Base-by-base conservation (phyloP, 2,329 filamentous ascomycete genomes). In the Apiospora sp. region DNA sequence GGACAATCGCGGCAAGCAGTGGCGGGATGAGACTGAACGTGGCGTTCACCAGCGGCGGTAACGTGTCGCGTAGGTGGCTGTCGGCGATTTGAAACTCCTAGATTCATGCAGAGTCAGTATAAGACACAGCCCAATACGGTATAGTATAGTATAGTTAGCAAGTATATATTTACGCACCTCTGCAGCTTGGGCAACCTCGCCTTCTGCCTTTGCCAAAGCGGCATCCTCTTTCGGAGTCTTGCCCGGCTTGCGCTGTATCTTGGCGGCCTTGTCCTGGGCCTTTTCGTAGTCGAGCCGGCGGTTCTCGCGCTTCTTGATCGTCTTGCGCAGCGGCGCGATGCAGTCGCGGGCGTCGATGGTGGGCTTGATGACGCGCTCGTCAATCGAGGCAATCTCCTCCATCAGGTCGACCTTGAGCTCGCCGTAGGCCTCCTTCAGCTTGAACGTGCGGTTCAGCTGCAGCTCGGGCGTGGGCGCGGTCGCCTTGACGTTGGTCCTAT, bases 281-380 rank as follows among this genome's bases (percentile, higher is more conserved):
- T 93, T 90, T 82, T 97, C 94, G 79, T 91, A 96, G 80, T 97
- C 94, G 73, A 95, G 81, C 71, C 94, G 92, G 83, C 91, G 93
- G 78, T 95, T 93, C 79, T 96, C 93, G 67, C 94, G 87, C 82
- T 94, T 95, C 84, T 96, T 96, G 79, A 97, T 94, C 0, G 91
- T 92, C 83, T 95, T 96, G 78, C 93, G 92, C 80, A 96, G 87
- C 2, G 92, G 91, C 75, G 91, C 89, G 73, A 96, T 86, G 71
- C 85, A 89, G 70, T 92, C 90, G 77, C 90, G 92, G 10, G 92
- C 92, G 70, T 92, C 88, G 72, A 89, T 89, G 4, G 92, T 92
- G 0, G 94, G 93, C 72, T 87, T 87, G 71, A 95, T 89, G 75
- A 96, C 88, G 75, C 90, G 89, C 13, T 86, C 83, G 75, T 96